A percentile compares a stretch with the other conserved stretches of the same genome.
Conservation (phyloP, 305 asterid species). For the Fraxinus velutina region DNA sequence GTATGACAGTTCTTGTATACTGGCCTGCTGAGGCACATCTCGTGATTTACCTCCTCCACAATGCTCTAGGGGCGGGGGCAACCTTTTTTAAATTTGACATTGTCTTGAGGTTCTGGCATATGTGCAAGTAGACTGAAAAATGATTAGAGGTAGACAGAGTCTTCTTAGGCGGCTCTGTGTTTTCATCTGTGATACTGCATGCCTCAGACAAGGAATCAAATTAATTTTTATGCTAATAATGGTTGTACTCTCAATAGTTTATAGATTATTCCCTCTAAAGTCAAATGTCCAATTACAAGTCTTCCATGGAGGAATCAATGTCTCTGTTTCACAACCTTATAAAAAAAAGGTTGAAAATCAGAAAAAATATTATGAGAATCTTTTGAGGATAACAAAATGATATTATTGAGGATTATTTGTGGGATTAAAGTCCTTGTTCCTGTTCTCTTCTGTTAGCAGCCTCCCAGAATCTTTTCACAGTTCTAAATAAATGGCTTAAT, state of each 20-base stretch:
- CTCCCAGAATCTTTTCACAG: background rate
- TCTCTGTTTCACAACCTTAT: background rate
- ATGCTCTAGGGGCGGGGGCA: too few relatives aligned
- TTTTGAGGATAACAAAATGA: conserved; percentile 5
- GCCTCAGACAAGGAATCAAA: conserved; percentile 25
- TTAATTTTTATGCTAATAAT: conserved; percentile 22
- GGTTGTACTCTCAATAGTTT: conserved; percentile 2
- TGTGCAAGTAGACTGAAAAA: conserved; percentile 1
- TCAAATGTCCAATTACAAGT: conserved; percentile 21
- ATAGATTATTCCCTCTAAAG: conserved; percentile 27
- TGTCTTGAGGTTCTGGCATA: conserved; percentile 13
- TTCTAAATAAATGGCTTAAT: conserved; percentile 1
- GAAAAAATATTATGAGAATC: background rate
- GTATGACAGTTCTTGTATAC: too few relatives aligned
- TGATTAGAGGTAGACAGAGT: conserved; percentile 10
- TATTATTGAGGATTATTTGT: background rate
- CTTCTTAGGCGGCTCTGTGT: conserved; percentile 29
- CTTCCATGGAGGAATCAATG: conserved; percentile 7
- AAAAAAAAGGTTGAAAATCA: background rate
- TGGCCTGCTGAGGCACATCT: too few relatives aligned
- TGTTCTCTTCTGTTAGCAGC: background rate
- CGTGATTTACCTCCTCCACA: too few relatives aligned
- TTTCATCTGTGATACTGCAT: conserved; percentile 3
- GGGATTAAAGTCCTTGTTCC: background rate
- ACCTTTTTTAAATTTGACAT: background rate